phyloP scores from a whole-genome alignment of 805 yeast genomes.

The Candida qinlingensis region DNA sequence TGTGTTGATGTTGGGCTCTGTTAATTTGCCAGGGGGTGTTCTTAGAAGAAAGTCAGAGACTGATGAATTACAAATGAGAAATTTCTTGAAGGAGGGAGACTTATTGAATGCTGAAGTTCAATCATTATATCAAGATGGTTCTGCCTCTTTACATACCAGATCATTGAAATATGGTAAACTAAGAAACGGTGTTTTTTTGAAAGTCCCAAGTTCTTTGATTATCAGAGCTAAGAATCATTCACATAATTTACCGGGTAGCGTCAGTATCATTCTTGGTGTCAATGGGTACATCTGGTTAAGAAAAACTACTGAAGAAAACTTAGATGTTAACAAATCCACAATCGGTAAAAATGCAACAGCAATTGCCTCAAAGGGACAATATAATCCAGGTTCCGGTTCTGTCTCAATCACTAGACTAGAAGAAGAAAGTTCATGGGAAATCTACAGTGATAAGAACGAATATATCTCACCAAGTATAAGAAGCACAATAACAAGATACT shows the following conservation, averaged over 20 bases:
- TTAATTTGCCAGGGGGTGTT: constrained; percentile 95
- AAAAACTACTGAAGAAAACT: constrained; percentile 45
- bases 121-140: constrained; percentile 80
- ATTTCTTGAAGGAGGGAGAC: constrained; percentile 92
- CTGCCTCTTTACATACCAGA: constrained; percentile 91
- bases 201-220: constrained; percentile 78
- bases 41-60: constrained; percentile 89
- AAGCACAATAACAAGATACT: constrained; percentile 76
- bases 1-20: constrained; percentile 87
- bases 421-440: constrained; percentile 92
- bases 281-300: constrained; percentile 94
- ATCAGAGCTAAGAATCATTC: constrained; percentile 85
- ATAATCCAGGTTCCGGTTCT: constrained; percentile 53
- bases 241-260: constrained; percentile 88
- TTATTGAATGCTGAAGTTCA: constrained; percentile 94
- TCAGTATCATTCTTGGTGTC: constrained; percentile 85
- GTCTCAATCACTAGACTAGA: constrained; percentile 80
- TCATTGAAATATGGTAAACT: constrained; percentile 93
- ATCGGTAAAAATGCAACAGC: constrained; percentile 31
- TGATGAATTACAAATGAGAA: constrained; percentile 95
- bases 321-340: constrained; percentile 24
- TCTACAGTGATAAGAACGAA: constrained; percentile 87
- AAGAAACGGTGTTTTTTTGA: constrained; percentile 80
- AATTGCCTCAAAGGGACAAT: constrained; percentile 26
- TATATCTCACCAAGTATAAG: constrained; percentile 54